phyloP scores from a whole-genome alignment of 2,329 filamentous ascomycete genomes.

The Ceratocystis alfenasii region DNA sequence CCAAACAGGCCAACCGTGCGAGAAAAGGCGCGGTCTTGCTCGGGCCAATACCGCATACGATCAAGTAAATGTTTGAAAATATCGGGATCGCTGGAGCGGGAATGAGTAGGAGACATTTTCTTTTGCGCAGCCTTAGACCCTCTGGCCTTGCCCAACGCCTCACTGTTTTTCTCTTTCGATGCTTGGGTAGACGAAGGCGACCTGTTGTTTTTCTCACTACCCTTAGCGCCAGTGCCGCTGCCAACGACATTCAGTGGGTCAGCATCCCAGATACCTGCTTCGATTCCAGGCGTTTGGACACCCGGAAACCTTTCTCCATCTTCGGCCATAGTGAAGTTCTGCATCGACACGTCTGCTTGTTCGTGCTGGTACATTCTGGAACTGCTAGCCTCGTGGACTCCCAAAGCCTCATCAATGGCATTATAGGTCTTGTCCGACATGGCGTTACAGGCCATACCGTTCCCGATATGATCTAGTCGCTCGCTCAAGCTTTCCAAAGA shows the following conservation, averaged over 20 bases:
- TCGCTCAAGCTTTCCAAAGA: conserved; percentile 10
- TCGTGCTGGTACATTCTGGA: not conserved
- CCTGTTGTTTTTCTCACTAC: not conserved
- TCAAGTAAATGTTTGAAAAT: conserved; percentile 13
- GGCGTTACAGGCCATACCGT: conserved; percentile 13
- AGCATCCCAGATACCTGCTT: conserved; percentile 20
- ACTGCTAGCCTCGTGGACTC: not conserved
- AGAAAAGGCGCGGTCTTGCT: conserved; percentile 19
- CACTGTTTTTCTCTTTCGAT: not conserved
- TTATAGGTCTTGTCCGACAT: not conserved
- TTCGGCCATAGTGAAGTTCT: not conserved
- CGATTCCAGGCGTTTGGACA: not conserved
- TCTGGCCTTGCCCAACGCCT: not conserved
- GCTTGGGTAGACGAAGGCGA: not conserved
- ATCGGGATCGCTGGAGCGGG: conserved; percentile 2
- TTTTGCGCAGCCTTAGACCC: not conserved
- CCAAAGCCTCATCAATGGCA: conserved; percentile 4
- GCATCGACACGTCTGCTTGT: not conserved
- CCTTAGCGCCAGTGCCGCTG: not conserved
- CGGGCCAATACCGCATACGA: conserved; percentile 15
- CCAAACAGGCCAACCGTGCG: conserved; percentile 20
- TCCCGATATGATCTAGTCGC: conserved; percentile 11
- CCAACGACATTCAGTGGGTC: conserved; percentile 17
- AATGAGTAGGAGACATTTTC: not conserved
- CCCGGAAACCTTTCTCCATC: conserved; percentile 8